Conservation (phyloP, 1,284 basidiomycete species). For the Hypsizygus ulmarius region DNA sequence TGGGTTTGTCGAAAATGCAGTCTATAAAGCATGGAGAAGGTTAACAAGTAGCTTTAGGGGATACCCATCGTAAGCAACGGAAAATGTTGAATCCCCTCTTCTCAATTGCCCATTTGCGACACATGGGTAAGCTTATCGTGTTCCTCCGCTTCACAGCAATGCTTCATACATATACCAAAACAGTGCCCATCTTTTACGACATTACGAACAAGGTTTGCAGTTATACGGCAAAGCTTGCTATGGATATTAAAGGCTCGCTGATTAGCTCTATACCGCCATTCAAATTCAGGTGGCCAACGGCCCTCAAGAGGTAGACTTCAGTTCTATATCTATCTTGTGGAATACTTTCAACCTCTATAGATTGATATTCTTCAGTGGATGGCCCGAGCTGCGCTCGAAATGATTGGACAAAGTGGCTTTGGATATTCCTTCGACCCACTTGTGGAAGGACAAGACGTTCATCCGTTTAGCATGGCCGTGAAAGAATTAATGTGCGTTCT, state of each 20-base stretch:
- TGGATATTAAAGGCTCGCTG: not conserved
- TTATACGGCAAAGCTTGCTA: not conserved
- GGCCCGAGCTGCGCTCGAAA: slow-evolving; percentile 36
- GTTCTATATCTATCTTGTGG: not conserved
- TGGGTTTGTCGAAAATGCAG: slow-evolving; percentile 16
- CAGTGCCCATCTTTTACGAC: slow-evolving; percentile 30
- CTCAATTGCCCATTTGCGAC: slow-evolving; percentile 29
- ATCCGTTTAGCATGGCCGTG: slow-evolving; percentile 27
- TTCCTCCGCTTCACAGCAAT: not conserved
- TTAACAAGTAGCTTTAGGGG: slow-evolving; percentile 16
- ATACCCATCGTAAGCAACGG: slow-evolving; percentile 28
- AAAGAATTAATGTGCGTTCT: slow-evolving; percentile 26
- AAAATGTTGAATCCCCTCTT: slow-evolving; percentile 34
- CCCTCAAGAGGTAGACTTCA: slow-evolving; percentile 8
- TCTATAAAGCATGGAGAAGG: not conserved
- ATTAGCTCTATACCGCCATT: slow-evolving; percentile 10
- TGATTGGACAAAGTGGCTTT: slow-evolving; percentile 39
- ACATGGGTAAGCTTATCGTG: slow-evolving; percentile 23
- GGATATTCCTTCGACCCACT: slow-evolving; percentile 39
- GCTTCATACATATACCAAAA: not conserved
- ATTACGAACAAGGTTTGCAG: slow-evolving; percentile 25
- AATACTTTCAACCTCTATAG: slow-evolving; percentile 6
- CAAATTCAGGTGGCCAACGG: slow-evolving; percentile 7
- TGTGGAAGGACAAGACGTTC: slow-evolving; percentile 21
- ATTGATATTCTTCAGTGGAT: slow-evolving; percentile 38